These are phyloP conservation scores for Jamesozyma lodderae DNA, from an alignment of 805 yeast genomes.

Conservation along the genomic window DNA sequence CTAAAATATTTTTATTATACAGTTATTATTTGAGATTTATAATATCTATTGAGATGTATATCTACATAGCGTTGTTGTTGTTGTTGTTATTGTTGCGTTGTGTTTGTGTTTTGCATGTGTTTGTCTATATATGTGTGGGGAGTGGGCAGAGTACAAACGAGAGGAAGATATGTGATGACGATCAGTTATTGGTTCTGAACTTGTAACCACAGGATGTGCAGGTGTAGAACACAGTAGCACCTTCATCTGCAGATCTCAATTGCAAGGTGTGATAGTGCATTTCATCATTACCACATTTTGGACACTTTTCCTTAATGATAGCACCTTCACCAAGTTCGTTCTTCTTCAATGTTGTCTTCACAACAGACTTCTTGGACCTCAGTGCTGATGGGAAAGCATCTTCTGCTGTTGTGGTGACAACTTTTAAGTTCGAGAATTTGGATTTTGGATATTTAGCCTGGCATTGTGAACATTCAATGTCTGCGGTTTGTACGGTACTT, in stretches of 20 bases:
- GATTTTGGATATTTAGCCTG: conserved; percentile 29
- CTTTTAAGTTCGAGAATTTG: conserved; percentile 68
- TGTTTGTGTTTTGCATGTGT: too few relatives aligned
- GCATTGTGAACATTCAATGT: conserved; percentile 52
- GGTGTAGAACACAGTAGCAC: conserved; percentile 97
- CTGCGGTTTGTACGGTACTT: conserved; percentile 34
- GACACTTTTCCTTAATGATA: conserved; percentile 93
- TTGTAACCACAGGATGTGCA: conserved; percentile 89
- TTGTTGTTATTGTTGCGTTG: too few relatives aligned
- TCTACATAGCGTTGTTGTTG: too few relatives aligned
- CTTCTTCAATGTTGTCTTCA: conserved; percentile 69
- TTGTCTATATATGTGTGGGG: not conserved
- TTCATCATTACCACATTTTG: conserved; percentile 96
- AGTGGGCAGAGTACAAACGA: not conserved
- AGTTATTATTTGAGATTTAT: too few relatives aligned
- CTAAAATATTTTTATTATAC: too few relatives aligned
- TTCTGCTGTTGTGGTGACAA: conserved; percentile 77
- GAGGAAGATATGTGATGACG: not conserved
- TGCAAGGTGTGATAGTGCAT: conserved; percentile 97
- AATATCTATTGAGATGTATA: too few relatives aligned
- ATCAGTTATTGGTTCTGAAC: conserved; percentile 83
- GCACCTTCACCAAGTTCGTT: conserved; percentile 91
- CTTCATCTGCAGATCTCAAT: conserved; percentile 97
- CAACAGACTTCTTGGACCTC: conserved; percentile 76
- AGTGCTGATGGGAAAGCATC: conserved; percentile 90